These are phyloP conservation scores for Phytopythium oedochilum DNA, from an alignment of 352 stramenopile genomes.

Conservation along the genomic window DNA sequence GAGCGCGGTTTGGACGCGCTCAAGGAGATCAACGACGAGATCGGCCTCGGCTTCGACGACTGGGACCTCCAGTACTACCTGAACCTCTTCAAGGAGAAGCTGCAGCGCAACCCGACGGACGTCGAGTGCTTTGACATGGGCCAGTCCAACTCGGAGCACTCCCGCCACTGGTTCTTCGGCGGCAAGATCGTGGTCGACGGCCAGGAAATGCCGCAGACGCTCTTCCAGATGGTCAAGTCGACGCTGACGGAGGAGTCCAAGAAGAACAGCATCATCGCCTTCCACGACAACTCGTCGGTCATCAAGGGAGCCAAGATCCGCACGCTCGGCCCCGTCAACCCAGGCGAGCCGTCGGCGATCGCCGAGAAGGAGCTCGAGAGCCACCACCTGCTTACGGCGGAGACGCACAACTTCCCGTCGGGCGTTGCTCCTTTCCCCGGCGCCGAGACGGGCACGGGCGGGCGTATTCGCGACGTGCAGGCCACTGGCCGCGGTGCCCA, in stretches of 20 bases:
- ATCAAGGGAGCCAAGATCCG: conserved; percentile 93
- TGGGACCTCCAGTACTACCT: conserved; percentile 99
- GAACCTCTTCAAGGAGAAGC: conserved; percentile 95
- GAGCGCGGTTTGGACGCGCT: conserved; percentile 91
- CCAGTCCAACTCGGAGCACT: conserved; percentile 99
- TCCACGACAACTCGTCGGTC: conserved; percentile 98
- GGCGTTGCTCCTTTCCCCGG: conserved; percentile 94
- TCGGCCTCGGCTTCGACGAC: conserved; percentile 98
- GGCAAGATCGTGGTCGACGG: conserved; percentile 99
- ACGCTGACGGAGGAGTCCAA: conserved; percentile 90
- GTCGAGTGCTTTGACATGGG: conserved; percentile 99
- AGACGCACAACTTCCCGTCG: conserved; percentile 99
- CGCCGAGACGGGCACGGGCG: conserved; percentile 96
- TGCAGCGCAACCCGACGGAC: conserved; percentile 97
- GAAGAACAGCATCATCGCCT: conserved; percentile 98
- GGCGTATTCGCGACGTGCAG: conserved; percentile 98
- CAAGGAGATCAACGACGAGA: conserved; percentile 93
- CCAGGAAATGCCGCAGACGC: conserved; percentile 93
- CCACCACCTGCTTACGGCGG: conserved; percentile 96
- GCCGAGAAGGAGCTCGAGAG: conserved; percentile 74
- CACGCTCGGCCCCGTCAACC: conserved; percentile 66
- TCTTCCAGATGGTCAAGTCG: conserved; percentile 99
- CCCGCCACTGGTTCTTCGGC: conserved; percentile 99
- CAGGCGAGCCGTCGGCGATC: conserved; percentile 63
- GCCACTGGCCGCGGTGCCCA: conserved; percentile 96